Evolutionary conservation across 176 grass and related monocot species (phyloP).

Genomic region (Phoenix roebelenii): DNA sequence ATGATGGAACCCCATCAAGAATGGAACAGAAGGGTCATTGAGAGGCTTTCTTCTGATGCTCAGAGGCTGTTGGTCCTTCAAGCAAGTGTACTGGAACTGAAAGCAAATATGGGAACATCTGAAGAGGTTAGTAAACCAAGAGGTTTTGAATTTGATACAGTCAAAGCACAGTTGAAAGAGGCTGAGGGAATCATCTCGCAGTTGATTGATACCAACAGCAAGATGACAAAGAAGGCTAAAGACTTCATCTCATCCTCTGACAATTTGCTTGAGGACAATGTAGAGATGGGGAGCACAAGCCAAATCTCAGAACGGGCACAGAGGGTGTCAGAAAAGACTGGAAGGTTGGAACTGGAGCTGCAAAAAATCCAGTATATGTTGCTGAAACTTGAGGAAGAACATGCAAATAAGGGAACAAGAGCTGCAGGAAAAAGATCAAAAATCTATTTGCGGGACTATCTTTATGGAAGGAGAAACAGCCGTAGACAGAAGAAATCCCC

Average conservation of each 20-base stretch:
- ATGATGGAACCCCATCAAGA: slow-evolving; percentile 36
- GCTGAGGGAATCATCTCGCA: slow-evolving; percentile 57
- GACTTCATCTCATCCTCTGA: slow-evolving; percentile 37
- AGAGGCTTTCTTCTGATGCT: slow-evolving; percentile 50
- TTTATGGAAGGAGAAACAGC: slow-evolving; percentile 57
- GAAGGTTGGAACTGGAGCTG: slow-evolving; percentile 56
- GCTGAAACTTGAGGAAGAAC: slow-evolving; percentile 63
- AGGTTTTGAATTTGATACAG: slow-evolving; percentile 33
- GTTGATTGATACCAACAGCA: slow-evolving; percentile 67
- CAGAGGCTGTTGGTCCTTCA: slow-evolving; percentile 50
- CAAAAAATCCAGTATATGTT: slow-evolving; percentile 55
- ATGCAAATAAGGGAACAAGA: slow-evolving; percentile 31
- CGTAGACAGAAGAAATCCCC: slow-evolving; percentile 1
- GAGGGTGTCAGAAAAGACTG: slow-evolving; percentile 87
- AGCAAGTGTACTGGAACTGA: slow-evolving; percentile 49
- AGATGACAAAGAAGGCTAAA: slow-evolving; percentile 59
- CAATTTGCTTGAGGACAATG: slow-evolving; percentile 13
- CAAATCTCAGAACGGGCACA: slow-evolving; percentile 61
- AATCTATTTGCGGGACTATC: slow-evolving; percentile 78
- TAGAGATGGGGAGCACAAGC: slow-evolving; percentile 47
- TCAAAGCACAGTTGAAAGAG: slow-evolving; percentile 48
- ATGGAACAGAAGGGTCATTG: slow-evolving; percentile 71
- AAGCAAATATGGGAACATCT: slow-evolving; percentile 33
- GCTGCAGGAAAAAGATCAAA: slow-evolving; percentile 38
- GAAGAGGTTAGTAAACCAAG: slow-evolving; percentile 15